phyloP scores from a whole-genome alignment of 768 basidiomycete genomes.

The Calocybe cyanea region DNA sequence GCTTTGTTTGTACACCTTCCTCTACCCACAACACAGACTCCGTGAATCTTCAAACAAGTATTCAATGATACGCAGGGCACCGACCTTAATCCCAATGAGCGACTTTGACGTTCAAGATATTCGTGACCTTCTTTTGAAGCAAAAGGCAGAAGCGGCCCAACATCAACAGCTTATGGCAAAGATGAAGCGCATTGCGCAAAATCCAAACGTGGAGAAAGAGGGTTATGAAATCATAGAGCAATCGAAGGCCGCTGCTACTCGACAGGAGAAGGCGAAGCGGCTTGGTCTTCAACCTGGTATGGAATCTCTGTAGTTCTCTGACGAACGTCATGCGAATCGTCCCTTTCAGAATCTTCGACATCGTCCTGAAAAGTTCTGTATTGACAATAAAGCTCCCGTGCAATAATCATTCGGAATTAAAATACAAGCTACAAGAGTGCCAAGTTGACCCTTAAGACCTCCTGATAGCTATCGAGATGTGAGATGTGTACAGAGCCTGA shows the following conservation, averaged over 20 bases:
- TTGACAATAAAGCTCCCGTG: too few relatives aligned
- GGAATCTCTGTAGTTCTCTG: neutral
- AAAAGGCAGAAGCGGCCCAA: constrained; percentile 37
- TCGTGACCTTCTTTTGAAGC: constrained; percentile 53
- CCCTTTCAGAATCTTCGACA: constrained; percentile 8
- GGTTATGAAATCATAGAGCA: constrained; percentile 29
- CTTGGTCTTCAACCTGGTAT: constrained; percentile 22
- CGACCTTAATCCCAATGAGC: constrained; percentile 72
- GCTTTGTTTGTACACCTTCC: constrained; percentile 17
- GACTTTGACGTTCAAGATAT: constrained; percentile 80
- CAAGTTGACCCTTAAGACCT: too few relatives aligned
- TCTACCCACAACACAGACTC: constrained; percentile 8
- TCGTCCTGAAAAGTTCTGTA: constrained; percentile 1
- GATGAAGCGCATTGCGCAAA: constrained; percentile 45
- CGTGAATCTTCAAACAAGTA: constrained; percentile 1
- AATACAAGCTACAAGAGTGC: too few relatives aligned
- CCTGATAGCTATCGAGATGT: too few relatives aligned
- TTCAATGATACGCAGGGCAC: constrained; percentile 70
- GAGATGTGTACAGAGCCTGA: too few relatives aligned
- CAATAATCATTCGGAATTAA: too few relatives aligned
- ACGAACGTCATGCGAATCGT: too few relatives aligned
- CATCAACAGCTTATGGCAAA: constrained; percentile 39
- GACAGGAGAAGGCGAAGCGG: constrained; percentile 23
- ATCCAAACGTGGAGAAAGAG: constrained; percentile 26
- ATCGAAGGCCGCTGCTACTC: constrained; percentile 24